Evolutionary conservation across 768 basidiomycete genomes (phyloP), one percentile per base, ranked within the genome.

Genomic region (Plicaturopsis crispa): DNA sequence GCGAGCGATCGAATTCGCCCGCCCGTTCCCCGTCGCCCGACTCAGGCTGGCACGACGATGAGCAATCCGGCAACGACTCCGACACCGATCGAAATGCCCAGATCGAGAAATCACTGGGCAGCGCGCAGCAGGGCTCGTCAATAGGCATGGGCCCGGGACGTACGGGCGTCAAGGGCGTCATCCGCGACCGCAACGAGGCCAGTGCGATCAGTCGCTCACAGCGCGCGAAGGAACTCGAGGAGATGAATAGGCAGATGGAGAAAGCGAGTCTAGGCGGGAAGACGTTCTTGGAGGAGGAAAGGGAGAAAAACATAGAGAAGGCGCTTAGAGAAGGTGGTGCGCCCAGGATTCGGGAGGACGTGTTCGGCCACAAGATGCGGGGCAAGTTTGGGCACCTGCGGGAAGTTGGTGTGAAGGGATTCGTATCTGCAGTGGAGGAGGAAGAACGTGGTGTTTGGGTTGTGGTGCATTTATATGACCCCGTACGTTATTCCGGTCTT

Each of bases 121-220:
- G 40, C 19, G 36, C 47, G 8, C 44, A 38, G 6, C 57, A 61
- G 43, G 52, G 63, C 34, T 75, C 81, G 39, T 78, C 80, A 10
- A 86, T 89, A 35, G 85, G 88, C 6, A 84, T 89, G 82, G 84
- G 81, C 3, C 84, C 84, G 7, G 87, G 87, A 4, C 69, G 88
- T 19, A 91, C 88, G 4, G 88, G 88, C 16, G 88, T 90, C 33
- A 91, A 91, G 48, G 87, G 88, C 18, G 88, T 91, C 42, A 84
- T 91, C 40, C 73, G 86, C 19, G 88, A 91, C 59, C 71, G 76
- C 21, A 67, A 78, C 41, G 88, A 91, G 51, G 84, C 84, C 3
- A 69, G 63, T 17, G 57, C 65, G 35, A 52, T 78, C 16, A 66
- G 72, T 35, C 69, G 73, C n/a, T 67, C 71, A 18, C 73, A 70